Percentiles rank a stretch among this genome's conserved stretches.
Conservation (phyloP, 768 basidiomycete genomes). For the Galerina marginata region DNA sequence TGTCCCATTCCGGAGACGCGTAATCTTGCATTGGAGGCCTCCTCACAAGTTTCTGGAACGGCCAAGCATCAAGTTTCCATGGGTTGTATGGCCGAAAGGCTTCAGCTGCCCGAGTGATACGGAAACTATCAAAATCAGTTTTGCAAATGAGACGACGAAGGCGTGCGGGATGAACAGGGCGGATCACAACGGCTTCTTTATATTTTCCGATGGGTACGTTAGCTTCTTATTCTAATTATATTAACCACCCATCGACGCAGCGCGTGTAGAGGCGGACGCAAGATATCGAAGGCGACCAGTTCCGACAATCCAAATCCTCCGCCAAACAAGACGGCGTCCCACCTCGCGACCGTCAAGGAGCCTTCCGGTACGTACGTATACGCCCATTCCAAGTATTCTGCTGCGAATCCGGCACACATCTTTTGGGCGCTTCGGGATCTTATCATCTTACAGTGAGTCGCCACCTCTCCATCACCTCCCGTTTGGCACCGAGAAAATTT, state of each 20-base stretch:
- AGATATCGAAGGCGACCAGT: slow-evolving; percentile 97
- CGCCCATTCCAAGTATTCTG: slow-evolving; percentile 98
- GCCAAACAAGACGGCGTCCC: slow-evolving; percentile 91
- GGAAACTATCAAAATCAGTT: slow-evolving; percentile 91
- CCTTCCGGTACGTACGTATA: slow-evolving; percentile 88
- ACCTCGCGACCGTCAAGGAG: slow-evolving; percentile 84
- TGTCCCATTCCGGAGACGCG: slow-evolving; percentile 90
- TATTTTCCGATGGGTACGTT: slow-evolving; percentile 92
- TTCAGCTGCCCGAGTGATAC: slow-evolving; percentile 99
- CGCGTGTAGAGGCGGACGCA: slow-evolving; percentile 83
- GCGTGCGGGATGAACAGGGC: slow-evolving; percentile 99
- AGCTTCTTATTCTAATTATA: slow-evolving; percentile 3
- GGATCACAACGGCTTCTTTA: slow-evolving; percentile 95
- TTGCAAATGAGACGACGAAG: slow-evolving; percentile 93
- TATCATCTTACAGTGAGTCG: slow-evolving; percentile 50
- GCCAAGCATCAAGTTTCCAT: slow-evolving; percentile 81
- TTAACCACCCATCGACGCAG: neutral
- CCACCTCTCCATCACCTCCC: neutral
- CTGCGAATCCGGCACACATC: slow-evolving; percentile 97
- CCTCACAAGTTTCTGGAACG: slow-evolving; percentile 79
- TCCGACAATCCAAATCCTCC: slow-evolving; percentile 94
- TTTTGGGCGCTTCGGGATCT: slow-evolving; percentile 93
- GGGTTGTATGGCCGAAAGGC: slow-evolving; percentile 97
- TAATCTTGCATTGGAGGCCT: slow-evolving; percentile 91
- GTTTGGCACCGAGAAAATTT: neutral